Evolutionary conservation across 2,329 filamentous ascomycete genomes (phyloP).

Genomic region (Monosporascus cannonballus): DNA sequence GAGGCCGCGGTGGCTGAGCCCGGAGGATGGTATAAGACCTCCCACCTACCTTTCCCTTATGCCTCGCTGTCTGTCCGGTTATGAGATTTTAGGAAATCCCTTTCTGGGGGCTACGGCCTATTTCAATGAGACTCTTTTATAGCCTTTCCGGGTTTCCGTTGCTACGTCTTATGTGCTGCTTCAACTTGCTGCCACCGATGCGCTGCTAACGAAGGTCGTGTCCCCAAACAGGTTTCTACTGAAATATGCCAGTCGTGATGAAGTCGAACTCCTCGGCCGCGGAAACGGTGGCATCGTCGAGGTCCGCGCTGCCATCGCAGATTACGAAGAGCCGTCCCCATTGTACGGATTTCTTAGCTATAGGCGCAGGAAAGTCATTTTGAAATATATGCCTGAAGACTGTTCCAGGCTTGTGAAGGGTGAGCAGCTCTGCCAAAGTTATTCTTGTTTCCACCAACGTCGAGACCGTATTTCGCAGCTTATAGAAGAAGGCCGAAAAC

Average conservation of each 20-base stretch:
- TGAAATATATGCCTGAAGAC: conserved; percentile 88
- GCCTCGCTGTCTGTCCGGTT: no score
- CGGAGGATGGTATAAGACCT: conserved; percentile 81
- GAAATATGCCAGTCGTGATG: conserved; percentile 84
- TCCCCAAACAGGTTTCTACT: conserved; percentile 72
- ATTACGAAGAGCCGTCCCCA: conserved; percentile 78
- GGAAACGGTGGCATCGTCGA: conserved; percentile 81
- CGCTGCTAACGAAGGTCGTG: no score
- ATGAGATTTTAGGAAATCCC: no score
- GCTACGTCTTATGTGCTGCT: no score
- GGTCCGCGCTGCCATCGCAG: conserved; percentile 68
- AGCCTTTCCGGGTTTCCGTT: no score
- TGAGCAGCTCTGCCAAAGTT: conserved; percentile 35
- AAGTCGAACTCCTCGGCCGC: conserved; percentile 69
- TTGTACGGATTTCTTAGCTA: conserved; percentile 91
- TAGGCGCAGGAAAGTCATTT: conserved; percentile 78
- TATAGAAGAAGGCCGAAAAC: no score
- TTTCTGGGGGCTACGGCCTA: no score
- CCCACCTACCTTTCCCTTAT: conserved; percentile 1
- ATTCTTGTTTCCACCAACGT: no score
- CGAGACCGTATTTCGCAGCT: no score
- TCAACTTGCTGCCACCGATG: no score
- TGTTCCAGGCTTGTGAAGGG: conserved; percentile 91
- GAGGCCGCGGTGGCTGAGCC: conserved; percentile 73
- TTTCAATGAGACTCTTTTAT: no score